phyloP scores from a whole-genome alignment of 345 rosid genomes.

The Lumnitzera littorea region DNA sequence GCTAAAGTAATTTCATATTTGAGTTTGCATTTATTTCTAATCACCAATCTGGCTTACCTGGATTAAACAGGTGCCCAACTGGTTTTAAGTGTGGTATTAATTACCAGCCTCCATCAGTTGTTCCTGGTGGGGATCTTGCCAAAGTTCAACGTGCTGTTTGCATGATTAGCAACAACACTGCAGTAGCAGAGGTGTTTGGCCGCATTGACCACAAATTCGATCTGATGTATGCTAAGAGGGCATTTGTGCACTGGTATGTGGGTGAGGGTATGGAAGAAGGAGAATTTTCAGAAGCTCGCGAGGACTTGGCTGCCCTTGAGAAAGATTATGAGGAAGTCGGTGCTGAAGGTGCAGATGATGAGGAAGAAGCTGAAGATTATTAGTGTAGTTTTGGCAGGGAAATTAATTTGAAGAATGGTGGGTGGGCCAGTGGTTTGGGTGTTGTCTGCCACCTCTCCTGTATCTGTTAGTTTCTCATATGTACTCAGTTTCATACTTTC shows the following conservation, averaged over 20 bases:
- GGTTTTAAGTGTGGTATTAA: conserved; percentile 68
- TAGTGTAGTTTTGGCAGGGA: conserved; percentile 7
- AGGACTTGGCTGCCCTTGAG: conserved; percentile 47
- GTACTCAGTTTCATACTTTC: neutral
- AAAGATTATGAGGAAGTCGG: conserved; percentile 61
- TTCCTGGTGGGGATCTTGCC: conserved; percentile 63
- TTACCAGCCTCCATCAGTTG: conserved; percentile 61
- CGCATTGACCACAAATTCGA: conserved; percentile 64
- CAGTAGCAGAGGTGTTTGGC: conserved; percentile 60
- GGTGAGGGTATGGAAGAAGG: conserved; percentile 80
- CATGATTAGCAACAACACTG: conserved; percentile 72
- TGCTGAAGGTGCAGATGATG: conserved; percentile 56
- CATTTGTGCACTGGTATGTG: conserved; percentile 66
- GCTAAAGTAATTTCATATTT: too few species aligned
- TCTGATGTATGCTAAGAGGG: conserved; percentile 63
- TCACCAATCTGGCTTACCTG: neutral
- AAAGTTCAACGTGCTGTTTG: conserved; percentile 62
- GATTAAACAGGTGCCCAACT: conserved; percentile 46
- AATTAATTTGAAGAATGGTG: neutral
- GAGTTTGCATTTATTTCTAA: neutral
- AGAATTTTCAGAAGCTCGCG: conserved; percentile 66
- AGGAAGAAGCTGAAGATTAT: conserved; percentile 54
- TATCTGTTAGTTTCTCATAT: neutral
- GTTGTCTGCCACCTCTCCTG: neutral
- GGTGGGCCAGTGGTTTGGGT: neutral